Conservation (phyloP, 2,329 filamentous ascomycete species). For the Penicillium brevicompactum region DNA sequence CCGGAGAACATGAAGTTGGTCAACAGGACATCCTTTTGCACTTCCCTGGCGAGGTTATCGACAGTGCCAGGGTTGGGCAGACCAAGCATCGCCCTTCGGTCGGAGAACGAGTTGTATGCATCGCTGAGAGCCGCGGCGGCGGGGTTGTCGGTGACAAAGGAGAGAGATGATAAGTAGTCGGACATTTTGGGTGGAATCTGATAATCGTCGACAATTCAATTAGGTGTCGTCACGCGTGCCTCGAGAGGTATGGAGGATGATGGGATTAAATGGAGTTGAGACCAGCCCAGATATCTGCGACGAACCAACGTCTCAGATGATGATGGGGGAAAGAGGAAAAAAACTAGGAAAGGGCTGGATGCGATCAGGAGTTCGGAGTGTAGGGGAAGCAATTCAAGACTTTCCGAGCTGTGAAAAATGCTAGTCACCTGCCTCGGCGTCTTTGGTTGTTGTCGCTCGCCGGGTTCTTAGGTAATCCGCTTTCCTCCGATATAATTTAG, state of each 20-base stretch:
- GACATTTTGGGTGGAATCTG: conserved; percentile 39
- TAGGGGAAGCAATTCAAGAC: conserved; percentile 26
- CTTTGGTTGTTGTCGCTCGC: conserved; percentile 31
- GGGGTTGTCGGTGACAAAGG: conserved; percentile 74
- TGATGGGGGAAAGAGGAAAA: conserved; percentile 1
- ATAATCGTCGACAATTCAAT: conserved; percentile 15
- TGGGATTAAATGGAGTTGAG: conserved; percentile 26
- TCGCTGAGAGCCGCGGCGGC: conserved; percentile 70
- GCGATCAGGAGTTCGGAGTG: conserved; percentile 26
- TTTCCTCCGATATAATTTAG: too few species aligned
- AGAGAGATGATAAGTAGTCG: conserved; percentile 53
- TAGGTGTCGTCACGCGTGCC: conserved; percentile 29
- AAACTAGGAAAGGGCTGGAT: conserved; percentile 18
- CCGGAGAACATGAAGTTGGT: conserved; percentile 97
- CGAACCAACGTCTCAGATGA: conserved; percentile 25
- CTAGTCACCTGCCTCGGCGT: conserved; percentile 35
- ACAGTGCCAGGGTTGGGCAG: conserved; percentile 90
- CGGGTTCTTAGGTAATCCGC: conserved; percentile 23
- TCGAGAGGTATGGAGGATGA: conserved; percentile 26
- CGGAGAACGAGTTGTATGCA: conserved; percentile 78
- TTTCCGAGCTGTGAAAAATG: conserved; percentile 35
- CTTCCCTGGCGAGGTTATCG: conserved; percentile 86
- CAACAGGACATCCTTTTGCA: conserved; percentile 93
- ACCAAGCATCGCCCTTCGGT: conserved; percentile 83
- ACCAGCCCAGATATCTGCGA: conserved; percentile 32